Evolutionary conservation across 2,329 filamentous ascomycete species (phyloP), one percentile per base, ranked within the genome.

Genomic region (Pseudopithomyces chartarum): DNA sequence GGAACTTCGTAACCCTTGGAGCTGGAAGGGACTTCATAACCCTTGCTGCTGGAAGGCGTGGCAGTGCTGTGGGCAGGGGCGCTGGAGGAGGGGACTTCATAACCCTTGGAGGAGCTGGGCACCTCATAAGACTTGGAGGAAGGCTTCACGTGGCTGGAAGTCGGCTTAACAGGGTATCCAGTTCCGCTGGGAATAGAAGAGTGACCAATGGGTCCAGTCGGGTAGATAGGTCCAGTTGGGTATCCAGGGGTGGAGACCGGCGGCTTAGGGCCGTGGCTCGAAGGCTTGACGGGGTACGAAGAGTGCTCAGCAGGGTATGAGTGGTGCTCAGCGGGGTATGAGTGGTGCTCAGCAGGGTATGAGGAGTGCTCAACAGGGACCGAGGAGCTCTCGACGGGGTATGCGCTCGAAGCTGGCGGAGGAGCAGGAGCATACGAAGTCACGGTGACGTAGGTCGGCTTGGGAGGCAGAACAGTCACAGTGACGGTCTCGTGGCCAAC

Each of bases 401-500:
- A 29, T 4, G 8, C 26, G 26, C 5, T 29, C 26, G 26, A 29
- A 29, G 26, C 26, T 29, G 17, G 20, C n/a, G 32, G 32, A 8
- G 45, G 45, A 48, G 19, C 45, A 48, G 45, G 45, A n/a, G 17
- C 32, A 33, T 36, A 38, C 11, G 32, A 48, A 2, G 45, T 48
- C 45, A 20, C 32, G 13, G 32, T 36, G 45, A 36, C 32, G 45
- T 48, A 48, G 32, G 45, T 48, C 7, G 45, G 45, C 32, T 48
- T 48, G 32, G 45, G 17, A n/a, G 45, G 45, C 45, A 48, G 32
- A 29, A 38, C 45, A 20, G 45, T 48, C 29, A 65, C 53, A 12
- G 66, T 70, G 12, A 72, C 61, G 13, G 68, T 69, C 59, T 68
- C 64, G 23, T 57, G 61, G 19, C 65, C 70, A 36, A 69, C 57